These are phyloP conservation scores for Triangularia setosa DNA, from an alignment of 2,329 filamentous ascomycete genomes.

Conservation along the genomic window DNA sequence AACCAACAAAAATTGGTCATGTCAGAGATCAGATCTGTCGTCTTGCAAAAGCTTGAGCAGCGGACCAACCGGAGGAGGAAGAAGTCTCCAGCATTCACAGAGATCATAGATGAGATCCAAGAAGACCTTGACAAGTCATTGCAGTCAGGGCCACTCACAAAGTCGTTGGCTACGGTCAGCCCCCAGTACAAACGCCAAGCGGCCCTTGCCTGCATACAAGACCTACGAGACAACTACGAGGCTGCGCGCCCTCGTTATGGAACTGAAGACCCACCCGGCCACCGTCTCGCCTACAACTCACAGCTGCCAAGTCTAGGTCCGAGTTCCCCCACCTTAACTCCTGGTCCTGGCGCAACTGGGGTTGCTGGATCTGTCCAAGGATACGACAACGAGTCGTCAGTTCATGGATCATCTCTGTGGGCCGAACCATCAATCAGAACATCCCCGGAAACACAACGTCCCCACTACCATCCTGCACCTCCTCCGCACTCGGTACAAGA, in stretches of 20 bases:
- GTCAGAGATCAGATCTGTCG: not conserved
- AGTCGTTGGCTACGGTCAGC: not conserved
- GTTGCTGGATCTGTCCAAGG: not conserved
- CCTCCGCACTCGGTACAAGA: not conserved
- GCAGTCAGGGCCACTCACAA: not conserved
- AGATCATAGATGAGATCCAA: not conserved
- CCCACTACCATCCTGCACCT: not conserved
- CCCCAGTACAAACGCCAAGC: not conserved
- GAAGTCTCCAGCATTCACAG: not conserved
- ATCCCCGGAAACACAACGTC: not conserved
- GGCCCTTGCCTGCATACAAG: not conserved
- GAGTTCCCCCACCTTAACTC: not conserved
- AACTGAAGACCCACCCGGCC: not conserved
- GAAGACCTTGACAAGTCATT: not conserved
- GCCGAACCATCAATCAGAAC: not conserved
- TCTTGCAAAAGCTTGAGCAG: not conserved
- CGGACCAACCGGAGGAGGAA: not conserved
- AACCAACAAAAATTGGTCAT: not conserved
- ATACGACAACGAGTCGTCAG: not conserved
- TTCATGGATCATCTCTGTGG: not conserved
- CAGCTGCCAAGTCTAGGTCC: not conserved
- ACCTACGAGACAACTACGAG: not conserved
- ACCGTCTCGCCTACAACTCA: not conserved
- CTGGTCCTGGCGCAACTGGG: not conserved
- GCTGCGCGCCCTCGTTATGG: not conserved